Evolutionary conservation across 306 rosid genomes (phyloP), one percentile per base, ranked within the genome.

Genomic region (Vigna unguiculata): DNA sequence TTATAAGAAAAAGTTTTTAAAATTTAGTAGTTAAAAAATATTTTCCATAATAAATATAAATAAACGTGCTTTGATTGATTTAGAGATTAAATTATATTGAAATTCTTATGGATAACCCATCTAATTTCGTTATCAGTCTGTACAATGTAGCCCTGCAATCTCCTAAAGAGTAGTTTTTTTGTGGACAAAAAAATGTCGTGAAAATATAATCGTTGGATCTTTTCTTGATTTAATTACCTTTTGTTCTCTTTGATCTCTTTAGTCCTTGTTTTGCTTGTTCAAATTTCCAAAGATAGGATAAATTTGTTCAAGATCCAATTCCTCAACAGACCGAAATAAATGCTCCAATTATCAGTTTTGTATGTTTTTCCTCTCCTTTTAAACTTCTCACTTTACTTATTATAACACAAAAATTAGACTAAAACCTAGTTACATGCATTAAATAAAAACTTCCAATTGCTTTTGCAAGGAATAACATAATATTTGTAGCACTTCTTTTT

Each of bases 241-340:
- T 34, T 6, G 38, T 38, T 61, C 48, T 41, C 38, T 53, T 28
- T 6, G 47, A 19, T 58, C 47, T 36, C 63, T 15, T 63, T 9
- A 9, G 38, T 34, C 80, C 76, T 57, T 74, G 55, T 47, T 81
- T 81, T 76, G 70, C 85, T 70, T 70, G 78, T 70, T 71, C 63
- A 70, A 76, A 53, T 34, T 43, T 45, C 82, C 81, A 20, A 4
- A 77, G 57, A 71, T 82, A 77, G 79, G 22, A 47, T 15, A 57
- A 10, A 43, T 62, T 52, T 62, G 74, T 70, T 76, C 78, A 70
- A 76, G 82, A 81, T 76, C 64, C 78, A 71, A 63, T 71, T 55
- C 40, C 78, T 61, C 17, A 49, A 47, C 58, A 34, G 4, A 14
- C 80, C 58, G 80, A 74, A 68, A 74, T 43, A 17, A 59, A 38